Evolutionary conservation across 306 rosid species (phyloP).

Genomic region (Luffa acutangula): DNA sequence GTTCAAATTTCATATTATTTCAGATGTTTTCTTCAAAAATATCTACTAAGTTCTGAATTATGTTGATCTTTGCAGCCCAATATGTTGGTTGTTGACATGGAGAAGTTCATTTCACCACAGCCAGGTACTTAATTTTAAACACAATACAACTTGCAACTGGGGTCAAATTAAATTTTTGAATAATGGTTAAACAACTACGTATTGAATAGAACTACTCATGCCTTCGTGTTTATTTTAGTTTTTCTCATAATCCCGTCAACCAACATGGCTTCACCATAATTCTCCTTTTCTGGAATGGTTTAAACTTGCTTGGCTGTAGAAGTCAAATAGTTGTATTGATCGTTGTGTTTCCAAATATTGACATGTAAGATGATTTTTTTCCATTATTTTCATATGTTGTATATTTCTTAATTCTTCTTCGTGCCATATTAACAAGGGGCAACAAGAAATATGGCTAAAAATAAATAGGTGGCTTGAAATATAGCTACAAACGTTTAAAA

Average conservation of each 20-base stretch:
- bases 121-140: slow-evolving; percentile 34
- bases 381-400: no score
- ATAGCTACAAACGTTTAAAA: no score
- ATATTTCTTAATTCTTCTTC: no score
- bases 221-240: background rate
- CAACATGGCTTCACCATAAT: background rate
- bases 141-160: background rate
- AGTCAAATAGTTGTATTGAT: no score
- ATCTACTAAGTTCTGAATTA: background rate
- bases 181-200: background rate
- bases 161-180: background rate
- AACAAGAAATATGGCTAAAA: no score
- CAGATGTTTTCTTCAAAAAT: background rate
- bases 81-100: slow-evolving; percentile 95
- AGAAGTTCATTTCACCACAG: slow-evolving; percentile 63
- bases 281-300: background rate
- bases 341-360: no score
- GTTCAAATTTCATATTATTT: background rate
- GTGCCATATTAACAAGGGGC: no score
- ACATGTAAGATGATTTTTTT: no score
- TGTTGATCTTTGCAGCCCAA: slow-evolving; percentile 69
- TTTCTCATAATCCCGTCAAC: background rate
- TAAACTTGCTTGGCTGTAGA: background rate
- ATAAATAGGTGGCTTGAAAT: no score
- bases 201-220: background rate